These are phyloP conservation scores for Colletotrichum scovillei DNA, from an alignment of 2,329 filamentous ascomycete species.

Conservation along the genomic window DNA sequence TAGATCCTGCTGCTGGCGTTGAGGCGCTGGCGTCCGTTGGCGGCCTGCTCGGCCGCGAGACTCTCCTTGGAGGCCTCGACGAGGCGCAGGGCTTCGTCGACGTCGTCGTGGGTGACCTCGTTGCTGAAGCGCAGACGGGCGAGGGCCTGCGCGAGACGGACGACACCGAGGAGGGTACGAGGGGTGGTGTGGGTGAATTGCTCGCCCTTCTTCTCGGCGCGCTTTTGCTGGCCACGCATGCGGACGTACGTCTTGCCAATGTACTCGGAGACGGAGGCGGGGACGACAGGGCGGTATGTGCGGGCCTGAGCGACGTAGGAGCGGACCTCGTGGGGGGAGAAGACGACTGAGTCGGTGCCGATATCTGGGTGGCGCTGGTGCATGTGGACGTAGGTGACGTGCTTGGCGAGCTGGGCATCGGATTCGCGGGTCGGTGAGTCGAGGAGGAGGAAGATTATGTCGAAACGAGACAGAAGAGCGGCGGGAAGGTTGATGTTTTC, in stretches of 20 bases:
- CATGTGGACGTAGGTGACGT: slow-evolving; percentile 98
- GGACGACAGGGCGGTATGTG: slow-evolving; percentile 87
- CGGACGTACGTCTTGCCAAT: slow-evolving; percentile 97
- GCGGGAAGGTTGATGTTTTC: slow-evolving; percentile 99
- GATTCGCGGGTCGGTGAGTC: slow-evolving; percentile 91
- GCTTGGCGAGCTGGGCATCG: slow-evolving; percentile 93
- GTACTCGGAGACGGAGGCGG: slow-evolving; percentile 90
- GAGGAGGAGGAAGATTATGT: slow-evolving; percentile 95
- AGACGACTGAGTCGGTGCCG: slow-evolving; percentile 72
- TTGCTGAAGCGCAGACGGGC: slow-evolving; percentile 91
- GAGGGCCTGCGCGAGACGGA: slow-evolving; percentile 93
- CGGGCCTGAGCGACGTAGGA: slow-evolving; percentile 96
- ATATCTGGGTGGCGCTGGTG: slow-evolving; percentile 91
- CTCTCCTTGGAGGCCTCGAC: slow-evolving; percentile 95
- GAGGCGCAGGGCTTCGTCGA: slow-evolving; percentile 92
- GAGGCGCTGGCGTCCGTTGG: slow-evolving; percentile 70
- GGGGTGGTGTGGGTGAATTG: slow-evolving; percentile 95
- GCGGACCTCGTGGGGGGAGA: slow-evolving; percentile 91
- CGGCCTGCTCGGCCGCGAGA: slow-evolving; percentile 77
- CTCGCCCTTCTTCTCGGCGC: slow-evolving; percentile 89
- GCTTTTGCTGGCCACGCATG: slow-evolving; percentile 90
- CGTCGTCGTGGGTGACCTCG: slow-evolving; percentile 88
- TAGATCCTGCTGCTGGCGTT: slow-evolving; percentile 93
- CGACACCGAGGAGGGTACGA: slow-evolving; percentile 90
- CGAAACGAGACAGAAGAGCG: slow-evolving; percentile 95